phyloP scores from a whole-genome alignment of 2,329 filamentous ascomycete genomes.

The Cryphonectria carpinicola region DNA sequence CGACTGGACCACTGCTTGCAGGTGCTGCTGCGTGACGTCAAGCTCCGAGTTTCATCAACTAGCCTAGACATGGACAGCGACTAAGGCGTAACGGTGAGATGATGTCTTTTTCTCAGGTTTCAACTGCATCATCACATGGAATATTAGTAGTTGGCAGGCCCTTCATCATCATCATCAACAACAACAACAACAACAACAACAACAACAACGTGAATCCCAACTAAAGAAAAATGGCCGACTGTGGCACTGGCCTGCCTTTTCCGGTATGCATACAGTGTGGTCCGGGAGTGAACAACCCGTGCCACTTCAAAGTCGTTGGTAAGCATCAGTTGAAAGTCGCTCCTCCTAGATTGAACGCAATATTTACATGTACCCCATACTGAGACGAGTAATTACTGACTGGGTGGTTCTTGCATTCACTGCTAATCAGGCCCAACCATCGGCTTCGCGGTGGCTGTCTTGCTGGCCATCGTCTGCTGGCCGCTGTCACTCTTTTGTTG shows the following conservation, averaged over 20 bases:
- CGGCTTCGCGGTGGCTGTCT: conserved; percentile 22
- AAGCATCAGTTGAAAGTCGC: neutral
- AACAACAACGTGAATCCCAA: neutral
- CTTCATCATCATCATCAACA: neutral
- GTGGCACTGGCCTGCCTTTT: conserved; percentile 15
- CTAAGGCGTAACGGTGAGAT: neutral
- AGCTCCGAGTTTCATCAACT: neutral
- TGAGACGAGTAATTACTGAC: neutral
- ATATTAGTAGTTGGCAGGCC: neutral
- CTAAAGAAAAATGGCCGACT: conserved; percentile 17
- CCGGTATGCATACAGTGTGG: conserved; percentile 27
- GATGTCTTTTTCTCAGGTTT: neutral
- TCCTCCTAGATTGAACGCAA: neutral
- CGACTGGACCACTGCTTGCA: neutral
- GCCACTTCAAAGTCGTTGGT: conserved; percentile 27
- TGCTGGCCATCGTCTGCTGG: conserved; percentile 25
- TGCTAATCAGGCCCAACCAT: conserved; percentile 21
- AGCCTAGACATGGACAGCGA: neutral
- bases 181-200: no score
- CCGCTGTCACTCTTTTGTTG: conserved; percentile 24
- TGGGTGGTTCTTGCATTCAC: neutral
- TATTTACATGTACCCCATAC: no score
- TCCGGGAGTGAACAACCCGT: conserved; percentile 24
- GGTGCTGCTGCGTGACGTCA: neutral
- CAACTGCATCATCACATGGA: neutral